Conservation (phyloP, 768 basidiomycete species). For the Xerocomus potaroensis region DNA sequence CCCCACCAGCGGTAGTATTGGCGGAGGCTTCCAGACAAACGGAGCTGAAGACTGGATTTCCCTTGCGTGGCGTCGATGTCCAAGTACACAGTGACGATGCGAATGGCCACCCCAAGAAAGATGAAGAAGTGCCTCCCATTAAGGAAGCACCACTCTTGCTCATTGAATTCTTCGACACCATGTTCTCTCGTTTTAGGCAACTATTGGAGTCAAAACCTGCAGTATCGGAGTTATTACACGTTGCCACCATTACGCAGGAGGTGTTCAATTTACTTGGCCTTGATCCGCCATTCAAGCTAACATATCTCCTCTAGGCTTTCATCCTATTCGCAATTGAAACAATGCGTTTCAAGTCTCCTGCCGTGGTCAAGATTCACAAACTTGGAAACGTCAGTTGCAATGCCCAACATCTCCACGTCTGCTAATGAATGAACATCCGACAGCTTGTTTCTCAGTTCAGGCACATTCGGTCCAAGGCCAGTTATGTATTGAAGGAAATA, state of each 20-base stretch:
- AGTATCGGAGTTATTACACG: constrained; percentile 60
- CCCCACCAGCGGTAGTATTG: constrained; percentile 62
- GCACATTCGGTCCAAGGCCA: constrained; percentile 49
- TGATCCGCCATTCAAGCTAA: neutral
- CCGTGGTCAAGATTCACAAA: constrained; percentile 69
- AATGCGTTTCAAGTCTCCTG: constrained; percentile 64
- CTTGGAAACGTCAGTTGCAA: constrained; percentile 55
- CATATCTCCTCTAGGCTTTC: constrained; percentile 49
- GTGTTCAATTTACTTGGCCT: constrained; percentile 30
- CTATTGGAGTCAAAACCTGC: constrained; percentile 37
- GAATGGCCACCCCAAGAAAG: constrained; percentile 54
- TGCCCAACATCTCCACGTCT: neutral
- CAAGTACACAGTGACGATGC: constrained; percentile 30
- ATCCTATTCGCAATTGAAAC: constrained; percentile 68
- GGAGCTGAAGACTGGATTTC: constrained; percentile 65
- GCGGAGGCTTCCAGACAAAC: constrained; percentile 73
- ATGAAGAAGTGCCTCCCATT: constrained; percentile 65
- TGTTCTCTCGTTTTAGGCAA: constrained; percentile 49
- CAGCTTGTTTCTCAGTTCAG: constrained; percentile 71
- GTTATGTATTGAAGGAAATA: constrained; percentile 53
- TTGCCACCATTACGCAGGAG: constrained; percentile 73
- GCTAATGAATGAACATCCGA: constrained; percentile 3
- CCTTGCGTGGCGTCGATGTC: constrained; percentile 59
- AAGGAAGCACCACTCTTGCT: constrained; percentile 57
- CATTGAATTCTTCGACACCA: constrained; percentile 55